Evolutionary conservation across 495 filamentous ascomycete species (phyloP).

Genomic region (Schizothecium vesticola): DNA sequence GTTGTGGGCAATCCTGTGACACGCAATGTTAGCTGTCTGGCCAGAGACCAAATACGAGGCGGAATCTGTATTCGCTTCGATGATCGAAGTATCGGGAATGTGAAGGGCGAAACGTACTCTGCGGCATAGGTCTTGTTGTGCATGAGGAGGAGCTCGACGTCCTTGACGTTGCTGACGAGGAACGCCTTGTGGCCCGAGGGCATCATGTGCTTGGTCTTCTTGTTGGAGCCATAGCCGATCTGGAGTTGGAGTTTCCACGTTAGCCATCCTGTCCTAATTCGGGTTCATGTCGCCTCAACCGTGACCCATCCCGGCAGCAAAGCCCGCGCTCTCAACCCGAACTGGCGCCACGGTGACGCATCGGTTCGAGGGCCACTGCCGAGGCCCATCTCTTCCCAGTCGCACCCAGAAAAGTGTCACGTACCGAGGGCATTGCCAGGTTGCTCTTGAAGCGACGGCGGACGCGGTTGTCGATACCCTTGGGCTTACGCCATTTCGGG

Average conservation of each 20-base stretch:
- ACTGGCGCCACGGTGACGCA: neutral
- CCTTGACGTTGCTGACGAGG: conserved; percentile 91
- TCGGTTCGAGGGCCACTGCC: neutral
- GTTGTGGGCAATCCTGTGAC: conserved; percentile 80
- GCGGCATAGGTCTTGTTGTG: conserved; percentile 98
- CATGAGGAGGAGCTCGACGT: conserved; percentile 97
- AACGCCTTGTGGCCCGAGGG: conserved; percentile 99
- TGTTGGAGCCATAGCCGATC: conserved; percentile 98
- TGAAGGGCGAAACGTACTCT: conserved; percentile 63
- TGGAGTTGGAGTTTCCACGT: conserved; percentile 32
- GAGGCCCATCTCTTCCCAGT: neutral
- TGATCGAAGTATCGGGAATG: neutral
- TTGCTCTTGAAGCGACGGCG: conserved; percentile 90
- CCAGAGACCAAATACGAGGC: neutral
- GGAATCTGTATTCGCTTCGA: neutral
- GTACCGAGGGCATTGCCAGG: conserved; percentile 96
- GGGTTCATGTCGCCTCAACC: neutral
- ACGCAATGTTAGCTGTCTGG: neutral
- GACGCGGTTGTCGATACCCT: conserved; percentile 89
- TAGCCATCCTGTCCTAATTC: conserved; percentile 8
- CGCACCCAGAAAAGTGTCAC: conserved; percentile 29
- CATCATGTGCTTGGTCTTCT: conserved; percentile 97
- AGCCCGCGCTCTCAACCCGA: neutral
- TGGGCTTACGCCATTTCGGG: conserved; percentile 93
- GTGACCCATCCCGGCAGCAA: neutral